Conservation (phyloP, 1,284 basidiomycete species). For the Ustilago shanxiensis region DNA sequence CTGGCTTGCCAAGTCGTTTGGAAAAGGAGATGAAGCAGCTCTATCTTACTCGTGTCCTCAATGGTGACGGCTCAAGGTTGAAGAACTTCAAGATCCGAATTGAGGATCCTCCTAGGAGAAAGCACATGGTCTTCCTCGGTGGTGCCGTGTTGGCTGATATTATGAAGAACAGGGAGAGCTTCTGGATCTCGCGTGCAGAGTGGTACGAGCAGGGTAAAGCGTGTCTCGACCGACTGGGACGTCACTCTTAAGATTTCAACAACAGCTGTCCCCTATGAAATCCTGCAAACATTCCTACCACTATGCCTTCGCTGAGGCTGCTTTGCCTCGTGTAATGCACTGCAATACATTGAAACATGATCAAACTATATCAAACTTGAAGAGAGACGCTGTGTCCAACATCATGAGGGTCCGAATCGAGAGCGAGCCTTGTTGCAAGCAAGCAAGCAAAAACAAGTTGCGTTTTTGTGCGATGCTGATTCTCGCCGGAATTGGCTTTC, state of each 20-base stretch:
- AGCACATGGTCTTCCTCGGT: conserved; percentile 99
- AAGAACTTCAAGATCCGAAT: conserved; percentile 99
- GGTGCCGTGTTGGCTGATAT: conserved; percentile 88
- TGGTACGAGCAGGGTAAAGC: conserved; percentile 69
- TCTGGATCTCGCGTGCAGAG: conserved; percentile 75
- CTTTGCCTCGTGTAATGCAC: neutral
- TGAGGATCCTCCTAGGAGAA: conserved; percentile 95
- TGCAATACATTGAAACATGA: conserved; percentile 22
- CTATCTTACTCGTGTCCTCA: conserved; percentile 88
- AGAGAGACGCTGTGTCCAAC: neutral
- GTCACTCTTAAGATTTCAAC: conserved; percentile 55
- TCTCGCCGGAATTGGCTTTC: too few species aligned
- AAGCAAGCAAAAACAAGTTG: too few species aligned
- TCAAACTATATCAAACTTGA: neutral
- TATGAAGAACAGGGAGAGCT: conserved; percentile 93
- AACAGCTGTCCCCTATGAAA: neutral
- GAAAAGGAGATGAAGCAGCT: conserved; percentile 99
- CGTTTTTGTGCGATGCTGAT: too few species aligned
- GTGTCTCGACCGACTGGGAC: conserved; percentile 64
- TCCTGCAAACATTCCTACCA: neutral
- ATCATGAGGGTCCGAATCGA: too few species aligned
- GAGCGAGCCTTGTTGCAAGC: too few species aligned
- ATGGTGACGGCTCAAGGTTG: conserved; percentile 84
- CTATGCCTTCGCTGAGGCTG: neutral
- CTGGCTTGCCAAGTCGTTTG: conserved; percentile 92